A percentile compares a stretch with the other conserved stretches of the same genome.
These are phyloP conservation scores for Leptographium wingfieldii DNA, from an alignment of 2,329 filamentous ascomycete genomes.

Conservation along the genomic window DNA sequence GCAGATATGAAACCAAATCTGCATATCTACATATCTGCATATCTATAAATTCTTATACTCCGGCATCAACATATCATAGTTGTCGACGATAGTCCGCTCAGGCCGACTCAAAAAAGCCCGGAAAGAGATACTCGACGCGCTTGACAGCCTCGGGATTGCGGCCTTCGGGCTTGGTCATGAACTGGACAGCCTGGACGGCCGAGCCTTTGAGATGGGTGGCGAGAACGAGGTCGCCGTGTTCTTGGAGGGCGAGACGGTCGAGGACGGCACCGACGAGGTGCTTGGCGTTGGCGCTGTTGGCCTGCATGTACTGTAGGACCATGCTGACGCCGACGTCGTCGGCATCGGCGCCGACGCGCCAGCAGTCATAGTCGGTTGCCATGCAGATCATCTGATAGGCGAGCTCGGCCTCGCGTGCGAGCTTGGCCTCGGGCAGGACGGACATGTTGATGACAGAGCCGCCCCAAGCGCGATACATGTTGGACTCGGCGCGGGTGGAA, in stretches of 20 bases:
- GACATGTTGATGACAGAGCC: constrained; percentile 98
- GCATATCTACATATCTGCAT: too few relatives aligned
- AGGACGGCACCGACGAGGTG: constrained; percentile 76
- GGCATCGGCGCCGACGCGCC: constrained; percentile 65
- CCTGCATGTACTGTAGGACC: constrained; percentile 94
- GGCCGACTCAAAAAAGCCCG: constrained; percentile 48
- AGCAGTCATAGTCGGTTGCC: constrained; percentile 99
- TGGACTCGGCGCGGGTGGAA: constrained; percentile 86
- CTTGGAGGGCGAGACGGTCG: constrained; percentile 68
- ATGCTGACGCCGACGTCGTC: constrained; percentile 88
- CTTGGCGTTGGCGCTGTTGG: constrained; percentile 80
- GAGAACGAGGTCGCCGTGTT: constrained; percentile 60
- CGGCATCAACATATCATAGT: too few relatives aligned
- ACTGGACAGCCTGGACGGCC: constrained; percentile 63
- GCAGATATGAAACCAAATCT: too few relatives aligned
- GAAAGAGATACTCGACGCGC: constrained; percentile 79
- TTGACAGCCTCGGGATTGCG: constrained; percentile 61
- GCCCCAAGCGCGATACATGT: constrained; percentile 90
- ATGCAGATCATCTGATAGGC: constrained; percentile 98
- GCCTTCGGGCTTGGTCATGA: constrained; percentile 70
- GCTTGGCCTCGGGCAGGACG: constrained; percentile 85
- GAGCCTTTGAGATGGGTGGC: constrained; percentile 73
- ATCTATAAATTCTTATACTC: too few relatives aligned
- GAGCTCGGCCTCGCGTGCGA: constrained; percentile 91
- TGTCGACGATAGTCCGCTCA: too few relatives aligned